Evolutionary conservation across 257 asterid genomes (phyloP).

Genomic region (Lavandula angustifolia): DNA sequence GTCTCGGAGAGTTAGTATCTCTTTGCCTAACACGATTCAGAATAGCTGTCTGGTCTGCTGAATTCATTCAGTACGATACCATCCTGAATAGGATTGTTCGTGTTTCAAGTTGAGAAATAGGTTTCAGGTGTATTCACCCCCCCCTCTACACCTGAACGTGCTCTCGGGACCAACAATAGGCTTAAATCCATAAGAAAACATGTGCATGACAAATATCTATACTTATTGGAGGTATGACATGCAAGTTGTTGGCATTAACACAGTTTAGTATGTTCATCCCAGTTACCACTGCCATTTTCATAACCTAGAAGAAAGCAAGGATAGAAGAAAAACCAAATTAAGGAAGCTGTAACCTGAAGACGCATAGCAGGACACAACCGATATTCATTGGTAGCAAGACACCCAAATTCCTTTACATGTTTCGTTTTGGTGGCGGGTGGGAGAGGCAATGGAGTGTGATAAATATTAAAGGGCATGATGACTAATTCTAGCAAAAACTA

Average conservation of each 20-base stretch:
- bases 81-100: too few species aligned
- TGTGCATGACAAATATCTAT: constrained; percentile 19
- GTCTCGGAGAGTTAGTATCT: too few species aligned
- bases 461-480: too few species aligned
- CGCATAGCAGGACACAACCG: constrained; percentile 8
- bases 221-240: constrained; percentile 84
- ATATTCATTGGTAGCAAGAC: constrained; percentile 1
- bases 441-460: background rate
- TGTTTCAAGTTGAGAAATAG: too few species aligned
- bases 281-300: constrained; percentile 69
- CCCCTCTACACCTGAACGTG: too few species aligned
- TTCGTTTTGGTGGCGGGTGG: background rate
- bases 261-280: constrained; percentile 84
- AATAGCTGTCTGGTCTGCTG: too few species aligned
- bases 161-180: too few species aligned
- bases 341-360: constrained; percentile 5
- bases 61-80: too few species aligned
- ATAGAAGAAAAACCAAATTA: constrained; percentile 22
- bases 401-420: background rate
- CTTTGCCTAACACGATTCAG: too few species aligned
- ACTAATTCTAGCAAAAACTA: too few species aligned
- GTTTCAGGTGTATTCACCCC: too few species aligned
- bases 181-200: constrained; percentile 28
- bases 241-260: constrained; percentile 79
- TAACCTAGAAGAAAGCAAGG: constrained; percentile 59